phyloP scores from a whole-genome alignment of 495 filamentous ascomycete species.

The Aspergillus diversus region DNA sequence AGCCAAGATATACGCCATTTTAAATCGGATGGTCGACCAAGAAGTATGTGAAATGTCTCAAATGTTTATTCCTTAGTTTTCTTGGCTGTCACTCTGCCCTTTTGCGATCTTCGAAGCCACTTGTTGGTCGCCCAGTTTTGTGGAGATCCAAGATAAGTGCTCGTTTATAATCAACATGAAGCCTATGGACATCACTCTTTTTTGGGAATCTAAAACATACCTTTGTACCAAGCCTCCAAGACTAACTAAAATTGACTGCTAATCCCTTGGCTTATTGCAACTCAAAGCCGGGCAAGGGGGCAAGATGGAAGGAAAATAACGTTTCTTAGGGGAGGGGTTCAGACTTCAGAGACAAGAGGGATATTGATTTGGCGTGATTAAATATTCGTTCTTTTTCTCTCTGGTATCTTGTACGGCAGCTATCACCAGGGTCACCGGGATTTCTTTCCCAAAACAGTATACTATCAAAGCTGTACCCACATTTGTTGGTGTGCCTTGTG shows the following conservation, averaged over 20 bases:
- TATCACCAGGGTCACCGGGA: too few relatives aligned
- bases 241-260: background rate
- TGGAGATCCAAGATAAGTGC: background rate
- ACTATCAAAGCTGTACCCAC: too few relatives aligned
- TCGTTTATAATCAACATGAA: background rate
- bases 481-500: background rate
- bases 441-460: too few relatives aligned
- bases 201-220: background rate
- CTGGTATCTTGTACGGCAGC: too few relatives aligned
- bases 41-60: background rate
- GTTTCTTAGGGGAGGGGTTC: background rate
- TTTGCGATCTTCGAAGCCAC: background rate
- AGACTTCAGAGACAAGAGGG: too few relatives aligned
- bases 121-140: background rate
- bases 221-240: background rate
- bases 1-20: background rate
- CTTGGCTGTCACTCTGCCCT: constrained; percentile 1
- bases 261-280: background rate
- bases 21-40: background rate
- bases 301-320: background rate
- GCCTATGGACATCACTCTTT: too few relatives aligned
- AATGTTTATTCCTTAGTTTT: constrained; percentile 5
- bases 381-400: too few relatives aligned
- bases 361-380: too few relatives aligned
- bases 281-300: background rate